Evolutionary conservation across 805 yeast genomes (phyloP), one percentile per base, ranked within the genome.

Genomic region (Hanseniaspora guilliermondii): DNA sequence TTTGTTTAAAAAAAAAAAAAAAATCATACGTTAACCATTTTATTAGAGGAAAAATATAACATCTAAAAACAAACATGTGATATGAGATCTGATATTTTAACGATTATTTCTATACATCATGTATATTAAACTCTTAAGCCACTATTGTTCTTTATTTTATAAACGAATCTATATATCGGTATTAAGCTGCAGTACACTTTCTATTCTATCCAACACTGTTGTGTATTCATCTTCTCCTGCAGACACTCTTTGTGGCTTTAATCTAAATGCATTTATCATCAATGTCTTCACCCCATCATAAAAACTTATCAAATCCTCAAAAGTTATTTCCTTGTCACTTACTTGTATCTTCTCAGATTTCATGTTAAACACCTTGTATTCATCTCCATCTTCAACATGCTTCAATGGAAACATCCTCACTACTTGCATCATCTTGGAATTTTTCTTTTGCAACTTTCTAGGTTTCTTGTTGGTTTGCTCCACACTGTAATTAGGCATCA

Each of bases 361-460:
- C 35, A 41, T 5, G 3, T 8, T 11, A 19, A 44, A 44, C 35
- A 44, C 47, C 5, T 32, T 17, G 27, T 44, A 44, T 17, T 44
- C 37, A 2, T 32, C 38, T 5, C 36, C 47, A 5, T 7, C 37
- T 3, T 17, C 6, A 3, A 17, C 25, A 1, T 47, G 41, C 6
- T 35, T 16, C 6, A 49, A 9, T 0, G 53, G 53, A 21, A 50
- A 35, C 48, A 50, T 50, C 7, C 46, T 25, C 19, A 50, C 32
- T 4, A 50, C 12, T 3, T 47, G 48, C 14, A 27, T 6, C 17
- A 35, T 37, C 41, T 52, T 52, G 16, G 33, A 7, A 21, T 52
- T 52, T 37, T 45, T 45, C 19, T 52, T 52, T 12, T 35, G 36
- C 38, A 49, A 14, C 36, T 49, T 49, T 14, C 42, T 49, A 1